phyloP scores from a whole-genome alignment of 805 yeast species.

The Kodamaea nitidulidarum region DNA sequence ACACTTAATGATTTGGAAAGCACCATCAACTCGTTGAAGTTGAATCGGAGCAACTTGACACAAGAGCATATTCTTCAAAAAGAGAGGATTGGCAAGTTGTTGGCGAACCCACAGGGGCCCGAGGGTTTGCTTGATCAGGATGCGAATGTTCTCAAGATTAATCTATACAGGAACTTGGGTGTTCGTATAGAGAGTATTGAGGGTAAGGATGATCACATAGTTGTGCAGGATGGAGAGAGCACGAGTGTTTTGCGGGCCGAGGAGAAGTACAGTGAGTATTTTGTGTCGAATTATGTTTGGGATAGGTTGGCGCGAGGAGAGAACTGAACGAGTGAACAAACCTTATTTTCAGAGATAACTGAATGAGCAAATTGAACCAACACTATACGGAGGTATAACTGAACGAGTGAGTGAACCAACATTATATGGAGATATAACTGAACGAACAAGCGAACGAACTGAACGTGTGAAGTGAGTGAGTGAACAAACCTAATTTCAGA shows the following conservation, averaged over 20 bases:
- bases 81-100: constrained; percentile 5
- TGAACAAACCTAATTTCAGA: no score
- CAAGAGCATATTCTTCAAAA: constrained; percentile 5
- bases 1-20: constrained; percentile 47
- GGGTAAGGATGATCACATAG: constrained; percentile 22
- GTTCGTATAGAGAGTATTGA: constrained; percentile 39
- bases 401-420: no score
- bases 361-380: no score
- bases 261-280: constrained; percentile 58
- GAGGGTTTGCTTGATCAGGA: constrained; percentile 36
- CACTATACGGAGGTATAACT: no score
- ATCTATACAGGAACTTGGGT: constrained; percentile 59
- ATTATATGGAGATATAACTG: no score
- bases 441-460: no score
- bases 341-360: no score
- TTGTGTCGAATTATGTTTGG: constrained; percentile 76
- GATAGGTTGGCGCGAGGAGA: constrained; percentile 51
- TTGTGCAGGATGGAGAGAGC: constrained; percentile 48
- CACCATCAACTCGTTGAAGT: constrained; percentile 32
- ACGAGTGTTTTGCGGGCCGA: constrained; percentile 51
- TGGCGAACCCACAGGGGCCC: constrained; percentile 19
- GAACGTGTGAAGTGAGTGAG: no score
- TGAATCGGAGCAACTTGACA: constrained; percentile 31
- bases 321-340: no score
- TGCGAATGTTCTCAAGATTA: constrained; percentile 49